phyloP scores from a whole-genome alignment of 352 stramenopile species.

The Phytophthora pinifolia region DNA sequence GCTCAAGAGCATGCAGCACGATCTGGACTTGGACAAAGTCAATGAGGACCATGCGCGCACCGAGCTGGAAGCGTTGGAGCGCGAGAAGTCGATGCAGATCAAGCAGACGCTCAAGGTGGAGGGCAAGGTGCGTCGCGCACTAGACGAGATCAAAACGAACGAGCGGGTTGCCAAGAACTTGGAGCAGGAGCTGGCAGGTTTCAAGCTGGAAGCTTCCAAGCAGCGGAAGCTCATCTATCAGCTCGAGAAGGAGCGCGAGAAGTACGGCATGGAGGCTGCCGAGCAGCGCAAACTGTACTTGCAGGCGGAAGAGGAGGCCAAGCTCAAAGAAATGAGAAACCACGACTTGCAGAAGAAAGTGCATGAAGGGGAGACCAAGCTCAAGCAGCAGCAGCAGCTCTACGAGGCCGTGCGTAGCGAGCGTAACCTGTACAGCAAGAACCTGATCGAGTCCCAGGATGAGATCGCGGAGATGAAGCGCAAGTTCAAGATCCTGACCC shows the following conservation, averaged over 20 bases:
- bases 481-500: slow-evolving; percentile 97
- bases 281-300: slow-evolving; percentile 87
- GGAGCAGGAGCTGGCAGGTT: slow-evolving; percentile 78
- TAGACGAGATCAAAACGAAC: slow-evolving; percentile 91
- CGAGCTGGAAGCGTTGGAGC: slow-evolving; percentile 86
- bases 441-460: slow-evolving; percentile 95
- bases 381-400: slow-evolving; percentile 97
- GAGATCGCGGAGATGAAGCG: slow-evolving; percentile 96
- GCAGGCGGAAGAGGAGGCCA: slow-evolving; percentile 79
- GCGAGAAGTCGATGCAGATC: slow-evolving; percentile 83
- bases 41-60: slow-evolving; percentile 70
- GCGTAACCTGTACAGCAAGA: slow-evolving; percentile 95
- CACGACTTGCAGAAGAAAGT: slow-evolving; percentile 88
- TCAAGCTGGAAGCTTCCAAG: slow-evolving; percentile 86
- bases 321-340: slow-evolving; percentile 81
- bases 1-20: slow-evolving; percentile 81
- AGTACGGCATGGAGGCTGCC: slow-evolving; percentile 87
- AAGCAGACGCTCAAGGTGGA: slow-evolving; percentile 86
- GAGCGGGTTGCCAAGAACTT: slow-evolving; percentile 90
- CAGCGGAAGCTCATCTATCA: slow-evolving; percentile 91
- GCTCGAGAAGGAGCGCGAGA: slow-evolving; percentile 93
- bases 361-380: slow-evolving; percentile 89
- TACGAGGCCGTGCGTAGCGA: slow-evolving; percentile 95
- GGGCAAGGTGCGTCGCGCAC: slow-evolving; percentile 83
- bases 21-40: slow-evolving; percentile 77